These are phyloP conservation scores for Leishmania mexicana DNA, from an alignment of 208 protist genomes.

Conservation along the genomic window DNA sequence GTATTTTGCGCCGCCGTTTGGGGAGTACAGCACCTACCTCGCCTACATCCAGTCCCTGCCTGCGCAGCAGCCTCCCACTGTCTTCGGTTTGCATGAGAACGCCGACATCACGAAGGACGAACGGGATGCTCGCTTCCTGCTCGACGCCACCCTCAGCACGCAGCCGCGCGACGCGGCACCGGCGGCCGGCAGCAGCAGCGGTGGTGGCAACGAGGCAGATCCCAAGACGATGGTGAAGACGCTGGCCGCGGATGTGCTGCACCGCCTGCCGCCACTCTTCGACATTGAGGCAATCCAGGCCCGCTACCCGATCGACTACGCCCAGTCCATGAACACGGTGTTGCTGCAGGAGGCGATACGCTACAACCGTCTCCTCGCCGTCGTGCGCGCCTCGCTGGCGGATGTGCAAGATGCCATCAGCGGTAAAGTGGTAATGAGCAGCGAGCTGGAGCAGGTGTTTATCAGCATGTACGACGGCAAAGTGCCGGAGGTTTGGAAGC, in stretches of 20 bases:
- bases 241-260: constrained; percentile 87
- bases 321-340: constrained; percentile 97
- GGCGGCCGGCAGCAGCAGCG: background rate
- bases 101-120: constrained; percentile 96
- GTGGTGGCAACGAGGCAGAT: constrained; percentile 54
- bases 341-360: constrained; percentile 93
- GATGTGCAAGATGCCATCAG: constrained; percentile 96
- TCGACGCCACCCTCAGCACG: constrained; percentile 87
- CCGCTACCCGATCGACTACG: constrained; percentile 90
- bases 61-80: constrained; percentile 79
- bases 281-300: constrained; percentile 89
- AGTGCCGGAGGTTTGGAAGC: constrained; percentile 91
- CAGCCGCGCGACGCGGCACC: constrained; percentile 79
- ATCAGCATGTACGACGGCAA: constrained; percentile 94
- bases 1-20: constrained; percentile 87
- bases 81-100: constrained; percentile 95
- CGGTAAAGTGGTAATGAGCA: constrained; percentile 98
- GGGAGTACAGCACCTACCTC: constrained; percentile 83
- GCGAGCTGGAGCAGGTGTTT: constrained; percentile 95
- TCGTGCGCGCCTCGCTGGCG: constrained; percentile 90
- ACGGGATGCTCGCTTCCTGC: constrained; percentile 84
- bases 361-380: constrained; percentile 93
- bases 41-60: constrained; percentile 87
- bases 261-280: constrained; percentile 86
- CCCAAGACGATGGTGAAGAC: constrained; percentile 86